Conservation (phyloP, 2,329 filamentous ascomycete species). For the Passalora sequoiae region DNA sequence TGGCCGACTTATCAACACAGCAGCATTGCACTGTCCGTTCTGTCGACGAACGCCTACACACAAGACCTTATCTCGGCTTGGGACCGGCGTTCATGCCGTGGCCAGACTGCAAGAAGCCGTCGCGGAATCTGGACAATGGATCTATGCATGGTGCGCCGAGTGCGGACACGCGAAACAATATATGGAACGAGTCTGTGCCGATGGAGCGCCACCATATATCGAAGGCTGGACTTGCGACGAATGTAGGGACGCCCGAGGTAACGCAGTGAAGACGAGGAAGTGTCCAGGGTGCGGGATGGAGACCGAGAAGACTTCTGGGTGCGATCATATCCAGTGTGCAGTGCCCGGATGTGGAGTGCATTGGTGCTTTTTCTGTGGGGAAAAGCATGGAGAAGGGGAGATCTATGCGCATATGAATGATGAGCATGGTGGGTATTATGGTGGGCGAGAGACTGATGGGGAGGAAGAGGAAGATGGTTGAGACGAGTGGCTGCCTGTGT, state of each 20-base stretch:
- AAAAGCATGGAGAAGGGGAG: neutral
- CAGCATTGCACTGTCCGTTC: conserved; percentile 13
- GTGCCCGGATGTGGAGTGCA: conserved; percentile 5
- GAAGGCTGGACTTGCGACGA: conserved; percentile 7
- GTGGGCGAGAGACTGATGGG: conserved; percentile 9
- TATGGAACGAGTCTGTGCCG: conserved; percentile 13
- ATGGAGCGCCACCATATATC: conserved; percentile 1
- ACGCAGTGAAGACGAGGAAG: neutral
- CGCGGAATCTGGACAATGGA: conserved; percentile 8
- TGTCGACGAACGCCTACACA: conserved; percentile 8
- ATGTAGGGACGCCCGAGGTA: conserved; percentile 1
- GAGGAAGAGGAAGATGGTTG: conserved; percentile 2
- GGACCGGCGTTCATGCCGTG: conserved; percentile 9
- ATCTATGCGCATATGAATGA: conserved; percentile 14
- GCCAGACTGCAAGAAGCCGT: conserved; percentile 7
- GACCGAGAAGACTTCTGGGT: conserved; percentile 11
- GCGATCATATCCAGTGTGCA: conserved; percentile 13
- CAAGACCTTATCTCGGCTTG: conserved; percentile 7
- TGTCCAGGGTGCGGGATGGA: conserved; percentile 10
- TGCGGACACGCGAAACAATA: conserved; percentile 8
- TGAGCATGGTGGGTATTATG: conserved; percentile 16
- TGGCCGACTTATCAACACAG: conserved; percentile 12
- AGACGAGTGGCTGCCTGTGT: too few species aligned
- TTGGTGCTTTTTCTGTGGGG: conserved; percentile 15
- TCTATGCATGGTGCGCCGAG: conserved; percentile 10